phyloP scores from a whole-genome alignment of 2,329 filamentous ascomycete species.

The Phyllosticta citriasiana region DNA sequence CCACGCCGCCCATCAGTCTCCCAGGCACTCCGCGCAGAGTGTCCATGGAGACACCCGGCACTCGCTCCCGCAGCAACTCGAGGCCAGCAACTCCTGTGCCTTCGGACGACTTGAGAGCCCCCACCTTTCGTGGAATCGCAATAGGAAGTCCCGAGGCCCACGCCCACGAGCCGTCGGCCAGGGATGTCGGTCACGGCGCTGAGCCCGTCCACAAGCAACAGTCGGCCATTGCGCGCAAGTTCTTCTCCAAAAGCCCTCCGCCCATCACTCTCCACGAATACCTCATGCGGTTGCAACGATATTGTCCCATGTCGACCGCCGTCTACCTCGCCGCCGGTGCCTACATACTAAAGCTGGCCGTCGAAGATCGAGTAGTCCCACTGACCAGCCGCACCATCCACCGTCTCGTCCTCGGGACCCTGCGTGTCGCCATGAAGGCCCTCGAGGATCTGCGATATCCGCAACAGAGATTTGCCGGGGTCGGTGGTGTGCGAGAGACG shows the following conservation, averaged over 20 bases:
- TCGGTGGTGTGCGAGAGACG: slow-evolving; percentile 74
- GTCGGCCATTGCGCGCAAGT: slow-evolving; percentile 78
- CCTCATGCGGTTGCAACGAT: slow-evolving; percentile 74
- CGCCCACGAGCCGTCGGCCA: slow-evolving; percentile 37
- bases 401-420: slow-evolving; percentile 69
- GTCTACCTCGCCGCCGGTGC: slow-evolving; percentile 84
- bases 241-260: slow-evolving; percentile 81
- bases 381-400: slow-evolving; percentile 81
- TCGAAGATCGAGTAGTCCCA: slow-evolving; percentile 62
- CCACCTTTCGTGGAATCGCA: slow-evolving; percentile 24
- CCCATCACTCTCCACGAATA: slow-evolving; percentile 78
- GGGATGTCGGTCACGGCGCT: slow-evolving; percentile 49
- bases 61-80: slow-evolving; percentile 20
- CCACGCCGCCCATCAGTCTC: slow-evolving; percentile 60
- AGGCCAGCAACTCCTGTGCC: slow-evolving; percentile 30
- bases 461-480: slow-evolving; percentile 72
- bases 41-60: neutral
- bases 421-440: slow-evolving; percentile 86
- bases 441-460: slow-evolving; percentile 87
- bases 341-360: slow-evolving; percentile 76
- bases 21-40: slow-evolving; percentile 44
- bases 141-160: slow-evolving; percentile 42
- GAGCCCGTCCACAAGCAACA: slow-evolving; percentile 70
- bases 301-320: slow-evolving; percentile 86
- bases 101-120: slow-evolving; percentile 29